Evolutionary conservation across 371 early-diverging fungal genomes (phyloP).

Genomic region (Mortierella sp.): DNA sequence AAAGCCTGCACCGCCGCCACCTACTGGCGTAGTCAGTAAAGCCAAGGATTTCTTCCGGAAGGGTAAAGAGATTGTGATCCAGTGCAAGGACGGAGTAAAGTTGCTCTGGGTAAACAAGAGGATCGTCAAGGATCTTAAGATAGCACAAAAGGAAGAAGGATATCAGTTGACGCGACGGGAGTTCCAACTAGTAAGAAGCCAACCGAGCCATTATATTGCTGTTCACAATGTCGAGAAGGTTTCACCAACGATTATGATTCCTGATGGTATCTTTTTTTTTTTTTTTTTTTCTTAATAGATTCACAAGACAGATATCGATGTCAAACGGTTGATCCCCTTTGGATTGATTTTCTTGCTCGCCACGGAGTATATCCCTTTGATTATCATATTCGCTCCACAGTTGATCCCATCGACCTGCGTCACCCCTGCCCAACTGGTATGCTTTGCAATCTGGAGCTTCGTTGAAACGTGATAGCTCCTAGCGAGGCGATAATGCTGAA

Average conservation of each 20-base stretch:
- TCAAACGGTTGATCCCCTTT: slow-evolving; percentile 71
- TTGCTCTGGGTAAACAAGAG: slow-evolving; percentile 67
- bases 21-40: slow-evolving; percentile 32
- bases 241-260: not conserved
- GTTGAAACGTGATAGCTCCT: too few relatives aligned
- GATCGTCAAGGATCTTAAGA: slow-evolving; percentile 45
- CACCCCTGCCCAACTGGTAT: slow-evolving; percentile 68
- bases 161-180: slow-evolving; percentile 61
- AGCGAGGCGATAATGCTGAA: not conserved
- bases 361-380: slow-evolving; percentile 74
- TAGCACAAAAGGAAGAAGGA: slow-evolving; percentile 57
- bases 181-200: slow-evolving; percentile 59
- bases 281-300: slow-evolving; percentile 52
- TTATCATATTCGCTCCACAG: slow-evolving; percentile 68
- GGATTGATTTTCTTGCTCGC: slow-evolving; percentile 64
- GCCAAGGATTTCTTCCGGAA: slow-evolving; percentile 34
- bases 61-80: slow-evolving; percentile 54
- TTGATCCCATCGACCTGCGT: slow-evolving; percentile 74
- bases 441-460: not conserved
- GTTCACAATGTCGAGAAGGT: not conserved
- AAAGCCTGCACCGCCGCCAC: slow-evolving; percentile 18
- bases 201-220: not conserved
- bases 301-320: slow-evolving; percentile 62
- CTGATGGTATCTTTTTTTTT: not conserved
- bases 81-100: slow-evolving; percentile 72